Evolutionary conservation across 108 stramenopile species (phyloP), one percentile per base, ranked within the genome.

Genomic region (Cyclotella baltica): DNA sequence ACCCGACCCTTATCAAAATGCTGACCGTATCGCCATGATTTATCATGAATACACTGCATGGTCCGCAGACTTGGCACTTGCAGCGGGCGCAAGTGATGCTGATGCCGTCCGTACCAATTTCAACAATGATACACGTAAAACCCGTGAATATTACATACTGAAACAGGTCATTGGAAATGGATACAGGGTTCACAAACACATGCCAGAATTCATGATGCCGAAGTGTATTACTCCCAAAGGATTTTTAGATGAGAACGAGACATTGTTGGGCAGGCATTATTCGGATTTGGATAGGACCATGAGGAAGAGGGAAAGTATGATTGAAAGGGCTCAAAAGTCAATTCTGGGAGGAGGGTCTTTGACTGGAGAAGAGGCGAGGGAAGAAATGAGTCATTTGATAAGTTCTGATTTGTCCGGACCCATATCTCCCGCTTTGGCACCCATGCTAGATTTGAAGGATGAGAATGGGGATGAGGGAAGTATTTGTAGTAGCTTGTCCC

Each of bases 61-160:
- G 94, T 87, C 87, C 31, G 68, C 86, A 23, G 94, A 95, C 70
- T 80, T 95, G 58, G 89, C 94, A 8, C 57, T 91, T 46, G 94
- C 94, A 9, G 88, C 94, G 23, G 94, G 89, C 33, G 86, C 89
- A 31, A 85, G 87, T 29, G 94, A 95, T 77, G 92, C 87, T 11
- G 94, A 95, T 58, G 92, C 92, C 0, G 92, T 95, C 18, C 36
- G 65, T 13, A 85, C 72, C 11, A 88, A 90, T 80, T 95, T 95
- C 72, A 82, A 90, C 40, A 79, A 89, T 62, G 86, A 82, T 31
- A 88, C 80, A 62, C 86, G 91, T 19, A 90, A 90, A 36, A 84
- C 91, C 8, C 64, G 93, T 28, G 93, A 94, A 51, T 94, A 91
- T 70, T 94, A 88, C 34, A 67, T 94, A 25, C 77, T 94, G 65